A percentile compares a stretch with the other conserved stretches of the same genome.
Evolutionary conservation across 2,329 filamentous ascomycete species (phyloP).

Genomic region (Celoporthe dispersa): DNA sequence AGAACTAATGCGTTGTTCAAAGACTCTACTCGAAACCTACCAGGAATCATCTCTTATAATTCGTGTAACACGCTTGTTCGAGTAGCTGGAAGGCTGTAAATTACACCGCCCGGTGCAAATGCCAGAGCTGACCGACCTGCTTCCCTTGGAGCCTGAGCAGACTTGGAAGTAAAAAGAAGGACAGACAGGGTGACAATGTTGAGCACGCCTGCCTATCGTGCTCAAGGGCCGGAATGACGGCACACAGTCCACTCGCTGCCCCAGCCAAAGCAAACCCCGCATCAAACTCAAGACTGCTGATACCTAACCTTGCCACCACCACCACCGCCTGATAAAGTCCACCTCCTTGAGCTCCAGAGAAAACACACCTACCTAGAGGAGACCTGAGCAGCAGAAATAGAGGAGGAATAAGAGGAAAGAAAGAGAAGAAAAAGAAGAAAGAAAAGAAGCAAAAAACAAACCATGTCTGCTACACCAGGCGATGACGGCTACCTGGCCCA

Average conservation of each 20-base stretch:
- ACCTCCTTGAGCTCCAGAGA: not conserved
- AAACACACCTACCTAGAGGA: too few relatives aligned
- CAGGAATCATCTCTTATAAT: too few relatives aligned
- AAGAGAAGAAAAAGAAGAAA: not conserved
- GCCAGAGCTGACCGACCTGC: too few relatives aligned
- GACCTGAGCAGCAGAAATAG: too few relatives aligned
- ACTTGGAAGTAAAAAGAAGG: too few relatives aligned
- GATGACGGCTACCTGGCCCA: conserved; percentile 37
- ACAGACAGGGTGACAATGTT: not conserved
- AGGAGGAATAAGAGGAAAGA: not conserved
- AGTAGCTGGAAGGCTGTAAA: too few relatives aligned
- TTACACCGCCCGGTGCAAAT: too few relatives aligned
- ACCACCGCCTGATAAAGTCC: not conserved
- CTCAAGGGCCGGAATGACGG: not conserved
- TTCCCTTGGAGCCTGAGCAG: too few relatives aligned
- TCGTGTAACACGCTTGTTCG: too few relatives aligned
- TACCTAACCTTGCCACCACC: not conserved
- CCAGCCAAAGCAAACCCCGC: not conserved
- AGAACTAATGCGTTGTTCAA: too few relatives aligned
- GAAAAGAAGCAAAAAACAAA: not conserved
- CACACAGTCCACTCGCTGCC: not conserved
- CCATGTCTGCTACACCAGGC: not conserved
- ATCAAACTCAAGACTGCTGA: not conserved
- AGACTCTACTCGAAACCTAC: too few relatives aligned
- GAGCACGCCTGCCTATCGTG: not conserved